These are phyloP conservation scores for Kalanchoe fedtschenkoi DNA, from an alignment of 164 flowering plant species.

Conservation along the genomic window DNA sequence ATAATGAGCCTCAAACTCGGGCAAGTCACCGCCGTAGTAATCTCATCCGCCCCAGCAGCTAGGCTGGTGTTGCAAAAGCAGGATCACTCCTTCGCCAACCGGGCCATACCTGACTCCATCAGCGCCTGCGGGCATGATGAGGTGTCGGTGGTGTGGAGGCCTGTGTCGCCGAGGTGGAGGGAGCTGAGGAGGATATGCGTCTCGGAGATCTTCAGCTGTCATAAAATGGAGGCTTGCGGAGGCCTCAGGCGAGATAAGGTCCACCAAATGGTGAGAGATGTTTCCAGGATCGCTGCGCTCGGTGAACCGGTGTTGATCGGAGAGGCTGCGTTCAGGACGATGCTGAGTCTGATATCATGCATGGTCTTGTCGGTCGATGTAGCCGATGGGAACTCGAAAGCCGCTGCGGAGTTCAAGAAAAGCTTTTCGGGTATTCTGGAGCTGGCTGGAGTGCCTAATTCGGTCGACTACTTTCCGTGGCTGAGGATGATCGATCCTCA, in stretches of 20 bases:
- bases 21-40: conserved; percentile 16
- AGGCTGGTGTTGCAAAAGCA: conserved; percentile 23
- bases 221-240: conserved; percentile 16
- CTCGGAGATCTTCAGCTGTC: conserved; percentile 12
- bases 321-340: conserved; percentile 18
- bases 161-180: conserved; percentile 17
- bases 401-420: conserved; percentile 16
- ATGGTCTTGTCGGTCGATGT: conserved; percentile 25
- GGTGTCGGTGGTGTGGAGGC: conserved; percentile 12
- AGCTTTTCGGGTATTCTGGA: conserved; percentile 18
- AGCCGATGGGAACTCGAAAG: conserved; percentile 3
- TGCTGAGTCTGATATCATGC: conserved; percentile 19
- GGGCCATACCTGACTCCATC: conserved; percentile 12
- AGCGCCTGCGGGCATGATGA: conserved; percentile 11
- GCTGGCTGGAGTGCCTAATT: conserved; percentile 21
- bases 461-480: too few relatives aligned
- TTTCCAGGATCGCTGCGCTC: neutral
- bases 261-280: conserved; percentile 14
- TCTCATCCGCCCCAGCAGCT: conserved; percentile 20
- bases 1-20: conserved; percentile 21
- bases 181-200: conserved; percentile 20
- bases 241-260: conserved; percentile 17
- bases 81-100: conserved; percentile 17
- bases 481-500: conserved; percentile 19
- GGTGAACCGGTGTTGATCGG: conserved; percentile 22